Percentiles rank a stretch among this genome's conserved stretches.
Conservation (phyloP, 1,284 basidiomycete species). For the Chalciporus piperatoides region DNA sequence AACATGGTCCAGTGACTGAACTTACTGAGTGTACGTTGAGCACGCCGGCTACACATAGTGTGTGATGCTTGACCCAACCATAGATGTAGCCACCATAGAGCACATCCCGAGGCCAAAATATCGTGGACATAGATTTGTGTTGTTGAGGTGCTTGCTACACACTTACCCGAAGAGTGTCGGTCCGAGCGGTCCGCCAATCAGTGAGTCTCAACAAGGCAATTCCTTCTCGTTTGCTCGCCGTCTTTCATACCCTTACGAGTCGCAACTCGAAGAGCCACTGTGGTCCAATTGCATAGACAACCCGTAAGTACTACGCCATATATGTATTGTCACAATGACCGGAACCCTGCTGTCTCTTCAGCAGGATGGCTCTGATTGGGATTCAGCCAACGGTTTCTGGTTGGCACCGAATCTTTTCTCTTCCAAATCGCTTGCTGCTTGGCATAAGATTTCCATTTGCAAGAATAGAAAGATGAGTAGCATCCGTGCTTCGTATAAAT, state of each 20-base stretch:
- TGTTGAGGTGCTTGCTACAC: neutral
- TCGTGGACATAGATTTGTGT: slow-evolving; percentile 33
- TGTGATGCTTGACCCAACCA: slow-evolving; percentile 46
- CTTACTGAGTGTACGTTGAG: slow-evolving; percentile 36
- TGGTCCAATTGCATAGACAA: too few relatives aligned
- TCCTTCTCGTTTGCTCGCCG: too few relatives aligned
- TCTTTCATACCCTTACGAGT: neutral
- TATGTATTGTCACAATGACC: too few relatives aligned
- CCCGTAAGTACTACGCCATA: too few relatives aligned
- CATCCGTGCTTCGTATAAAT: too few relatives aligned
- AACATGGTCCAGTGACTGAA: neutral
- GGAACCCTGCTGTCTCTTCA: too few relatives aligned
- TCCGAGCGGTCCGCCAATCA: neutral
- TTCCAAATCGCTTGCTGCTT: neutral
- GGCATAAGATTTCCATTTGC: neutral
- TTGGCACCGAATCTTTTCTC: neutral
- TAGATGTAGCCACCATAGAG: slow-evolving; percentile 44
- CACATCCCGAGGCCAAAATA: slow-evolving; percentile 56
- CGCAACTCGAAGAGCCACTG: too few relatives aligned
- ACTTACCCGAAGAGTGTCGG: neutral
- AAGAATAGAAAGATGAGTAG: neutral
- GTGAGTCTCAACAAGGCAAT: neutral
- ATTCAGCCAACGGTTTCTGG: too few relatives aligned
- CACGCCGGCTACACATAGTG: slow-evolving; percentile 50
- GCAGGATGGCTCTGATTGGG: too few relatives aligned